Conservation (phyloP, 768 basidiomycete species). For the Mycena rebaudengoi region DNA sequence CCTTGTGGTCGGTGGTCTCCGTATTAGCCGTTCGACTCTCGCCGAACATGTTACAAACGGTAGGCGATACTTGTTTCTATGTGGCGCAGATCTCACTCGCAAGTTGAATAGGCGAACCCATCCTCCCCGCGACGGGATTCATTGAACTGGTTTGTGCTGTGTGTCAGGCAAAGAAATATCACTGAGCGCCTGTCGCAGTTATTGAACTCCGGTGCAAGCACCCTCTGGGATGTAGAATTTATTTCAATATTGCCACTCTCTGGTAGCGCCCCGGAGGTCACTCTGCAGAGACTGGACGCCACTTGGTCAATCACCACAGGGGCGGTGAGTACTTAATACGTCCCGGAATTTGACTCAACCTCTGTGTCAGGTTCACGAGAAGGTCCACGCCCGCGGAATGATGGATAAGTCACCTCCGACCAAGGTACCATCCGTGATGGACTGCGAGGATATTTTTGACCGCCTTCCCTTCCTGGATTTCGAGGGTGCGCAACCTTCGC, state of each 20-base stretch:
- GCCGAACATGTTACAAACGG: not conserved
- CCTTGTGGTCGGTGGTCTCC: not conserved
- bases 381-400: constrained; percentile 5
- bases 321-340: not conserved
- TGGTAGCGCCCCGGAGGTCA: not conserved
- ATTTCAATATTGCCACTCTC: not conserved
- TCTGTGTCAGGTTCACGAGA: not conserved
- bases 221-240: not conserved
- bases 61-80: not conserved
- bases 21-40: not conserved
- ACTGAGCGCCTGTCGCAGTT: not conserved
- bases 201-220: not conserved
- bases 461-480: not conserved
- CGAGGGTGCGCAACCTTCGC: not conserved
- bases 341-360: not conserved
- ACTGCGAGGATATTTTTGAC: not conserved
- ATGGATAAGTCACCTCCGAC: constrained; percentile 1
- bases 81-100: not conserved
- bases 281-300: not conserved
- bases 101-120: not conserved
- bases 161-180: not conserved
- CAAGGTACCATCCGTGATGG: not conserved
- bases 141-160: not conserved
- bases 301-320: not conserved
- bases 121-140: not conserved